Percentiles rank a stretch among this genome's conserved stretches.
Conservation (phyloP, 1,284 basidiomycete genomes). For the Phylloboletellus chloephorus region DNA sequence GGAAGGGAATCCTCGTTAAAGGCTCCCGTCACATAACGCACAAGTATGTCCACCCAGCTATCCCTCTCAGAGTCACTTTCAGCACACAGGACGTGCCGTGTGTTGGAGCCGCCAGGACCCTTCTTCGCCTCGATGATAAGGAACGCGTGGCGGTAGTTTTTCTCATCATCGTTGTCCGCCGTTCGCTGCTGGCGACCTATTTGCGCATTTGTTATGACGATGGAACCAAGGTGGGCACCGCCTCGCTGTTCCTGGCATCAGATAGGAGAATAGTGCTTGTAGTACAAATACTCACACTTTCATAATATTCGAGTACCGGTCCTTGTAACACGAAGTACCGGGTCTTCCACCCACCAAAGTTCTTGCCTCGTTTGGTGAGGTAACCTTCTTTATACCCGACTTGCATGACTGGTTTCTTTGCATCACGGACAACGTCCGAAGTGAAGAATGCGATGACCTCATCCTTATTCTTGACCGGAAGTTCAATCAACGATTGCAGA, state of each 20-base stretch:
- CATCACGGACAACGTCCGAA: constrained; percentile 76
- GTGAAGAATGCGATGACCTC: constrained; percentile 92
- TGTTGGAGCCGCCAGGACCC: constrained; percentile 62
- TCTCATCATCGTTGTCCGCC: constrained; percentile 69
- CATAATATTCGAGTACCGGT: constrained; percentile 88
- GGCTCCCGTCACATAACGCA: constrained; percentile 70
- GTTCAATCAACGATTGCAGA: constrained; percentile 77
- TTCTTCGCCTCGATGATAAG: constrained; percentile 87
- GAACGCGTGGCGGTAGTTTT: constrained; percentile 94
- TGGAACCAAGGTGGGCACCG: constrained; percentile 85
- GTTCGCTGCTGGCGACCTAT: constrained; percentile 53
- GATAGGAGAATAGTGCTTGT: constrained; percentile 9
- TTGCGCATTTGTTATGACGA: constrained; percentile 81
- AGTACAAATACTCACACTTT: constrained; percentile 63
- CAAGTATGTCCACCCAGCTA: constrained; percentile 91
- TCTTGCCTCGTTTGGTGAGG: constrained; percentile 93
- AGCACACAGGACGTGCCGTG: constrained; percentile 91
- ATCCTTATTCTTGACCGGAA: constrained; percentile 83
- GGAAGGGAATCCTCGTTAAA: constrained; percentile 60
- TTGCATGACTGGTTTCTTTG: constrained; percentile 69
- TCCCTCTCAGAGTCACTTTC: constrained; percentile 93
- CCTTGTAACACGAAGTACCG: constrained; percentile 91
- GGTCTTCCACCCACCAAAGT: constrained; percentile 95
- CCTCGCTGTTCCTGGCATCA: constrained; percentile 58
- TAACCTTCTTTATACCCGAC: constrained; percentile 93